phyloP scores from a whole-genome alignment of 371 early-diverging fungal species.

The Funneliformis caledonium region DNA sequence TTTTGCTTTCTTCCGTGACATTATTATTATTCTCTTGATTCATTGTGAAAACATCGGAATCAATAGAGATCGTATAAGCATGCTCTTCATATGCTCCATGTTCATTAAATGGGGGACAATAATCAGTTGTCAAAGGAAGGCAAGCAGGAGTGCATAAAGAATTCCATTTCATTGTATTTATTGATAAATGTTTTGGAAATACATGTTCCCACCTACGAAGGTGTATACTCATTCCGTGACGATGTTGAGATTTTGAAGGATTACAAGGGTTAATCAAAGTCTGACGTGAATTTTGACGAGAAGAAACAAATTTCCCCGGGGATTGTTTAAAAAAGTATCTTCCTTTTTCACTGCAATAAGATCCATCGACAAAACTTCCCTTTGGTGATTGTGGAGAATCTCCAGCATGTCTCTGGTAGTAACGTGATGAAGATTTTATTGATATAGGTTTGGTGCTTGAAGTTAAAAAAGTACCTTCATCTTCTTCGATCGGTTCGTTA shows the following conservation, averaged over 20 bases:
- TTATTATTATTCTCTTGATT: slow-evolving; percentile 52
- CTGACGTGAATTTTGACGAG: slow-evolving; percentile 42
- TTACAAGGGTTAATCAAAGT: slow-evolving; percentile 72
- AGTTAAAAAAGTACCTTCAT: slow-evolving; percentile 58
- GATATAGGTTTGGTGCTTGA: slow-evolving; percentile 68
- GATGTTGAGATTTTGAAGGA: slow-evolving; percentile 51
- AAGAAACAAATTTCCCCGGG: background rate
- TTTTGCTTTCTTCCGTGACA: slow-evolving; percentile 46
- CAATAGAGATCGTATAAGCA: slow-evolving; percentile 79
- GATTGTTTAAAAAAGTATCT: slow-evolving; percentile 14
- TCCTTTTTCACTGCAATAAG: slow-evolving; percentile 1
- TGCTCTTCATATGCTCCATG: slow-evolving; percentile 78
- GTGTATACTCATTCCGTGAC: slow-evolving; percentile 53
- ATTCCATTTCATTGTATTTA: slow-evolving; percentile 70
- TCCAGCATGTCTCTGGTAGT: slow-evolving; percentile 38
- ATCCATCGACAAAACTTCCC: slow-evolving; percentile 11
- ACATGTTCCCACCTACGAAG: slow-evolving; percentile 86
- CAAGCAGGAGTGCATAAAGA: slow-evolving; percentile 92
- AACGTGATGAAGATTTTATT: slow-evolving; percentile 47
- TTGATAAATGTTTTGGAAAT: slow-evolving; percentile 55
- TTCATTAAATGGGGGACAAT: slow-evolving; percentile 79
- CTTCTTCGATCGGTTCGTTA: slow-evolving; percentile 51
- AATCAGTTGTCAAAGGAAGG: slow-evolving; percentile 92
- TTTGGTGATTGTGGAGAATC: slow-evolving; percentile 28
- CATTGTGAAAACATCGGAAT: slow-evolving; percentile 66